A percentile compares a stretch with the other conserved stretches of the same genome.
Conservation (phyloP, 345 rosid species). For the Aethionema arabicum region DNA sequence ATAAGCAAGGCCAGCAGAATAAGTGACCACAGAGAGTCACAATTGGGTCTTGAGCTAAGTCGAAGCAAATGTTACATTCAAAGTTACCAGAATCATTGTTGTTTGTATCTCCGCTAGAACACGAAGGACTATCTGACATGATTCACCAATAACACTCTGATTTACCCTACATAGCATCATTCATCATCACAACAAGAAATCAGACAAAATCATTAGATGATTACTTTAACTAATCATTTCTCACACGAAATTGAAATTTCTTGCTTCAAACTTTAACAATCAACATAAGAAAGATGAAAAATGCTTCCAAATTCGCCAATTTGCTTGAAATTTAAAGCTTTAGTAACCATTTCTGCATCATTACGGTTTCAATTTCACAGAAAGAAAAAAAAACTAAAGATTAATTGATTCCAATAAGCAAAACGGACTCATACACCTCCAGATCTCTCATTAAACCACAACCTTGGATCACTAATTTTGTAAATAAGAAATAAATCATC, state of each 20-base stretch:
- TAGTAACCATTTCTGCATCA: background rate
- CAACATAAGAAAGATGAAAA: background rate
- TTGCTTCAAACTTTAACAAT: too few species aligned
- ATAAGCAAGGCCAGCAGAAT: constrained; percentile 99
- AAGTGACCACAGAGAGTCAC: constrained; percentile 98
- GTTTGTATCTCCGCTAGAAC: constrained; percentile 52
- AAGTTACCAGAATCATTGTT: constrained; percentile 71
- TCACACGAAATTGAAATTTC: background rate
- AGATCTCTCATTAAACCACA: constrained; percentile 37
- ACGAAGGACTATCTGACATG: constrained; percentile 60
- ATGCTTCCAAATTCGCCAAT: background rate
- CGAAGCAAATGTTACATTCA: constrained; percentile 98
- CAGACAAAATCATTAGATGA: background rate
- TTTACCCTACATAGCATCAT: constrained; percentile 20
- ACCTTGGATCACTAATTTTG: background rate
- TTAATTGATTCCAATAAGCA: background rate
- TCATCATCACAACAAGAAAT: constrained; percentile 9
- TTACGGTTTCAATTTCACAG: background rate
- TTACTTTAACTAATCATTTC: constrained; percentile 3
- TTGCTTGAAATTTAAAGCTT: background rate
- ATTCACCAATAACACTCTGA: constrained; percentile 58
- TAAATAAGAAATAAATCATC: background rate
- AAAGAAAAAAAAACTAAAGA: background rate
- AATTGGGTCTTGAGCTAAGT: constrained; percentile 97
- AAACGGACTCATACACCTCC: constrained; percentile 24